phyloP scores from a whole-genome alignment of 352 stramenopile species.

The Plasmopara viticola region DNA sequence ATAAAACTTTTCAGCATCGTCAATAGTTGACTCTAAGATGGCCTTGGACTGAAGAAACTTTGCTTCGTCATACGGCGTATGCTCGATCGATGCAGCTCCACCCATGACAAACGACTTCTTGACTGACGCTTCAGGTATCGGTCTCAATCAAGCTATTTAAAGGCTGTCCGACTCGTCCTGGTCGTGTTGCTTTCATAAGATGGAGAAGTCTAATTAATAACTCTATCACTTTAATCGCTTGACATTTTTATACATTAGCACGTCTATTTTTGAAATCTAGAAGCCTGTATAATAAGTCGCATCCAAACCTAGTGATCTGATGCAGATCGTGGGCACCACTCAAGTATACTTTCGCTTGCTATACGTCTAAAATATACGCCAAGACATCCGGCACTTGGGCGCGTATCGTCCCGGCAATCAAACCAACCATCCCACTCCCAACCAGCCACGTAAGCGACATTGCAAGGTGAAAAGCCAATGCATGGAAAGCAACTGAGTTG shows the following conservation, averaged over 20 bases:
- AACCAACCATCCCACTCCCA: constrained; percentile 20
- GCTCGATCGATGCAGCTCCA: constrained; percentile 45
- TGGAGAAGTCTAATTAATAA: too few relatives aligned
- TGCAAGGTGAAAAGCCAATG: constrained; percentile 37
- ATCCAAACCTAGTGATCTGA: constrained; percentile 21
- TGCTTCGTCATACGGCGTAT: constrained; percentile 43
- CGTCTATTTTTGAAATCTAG: too few relatives aligned
- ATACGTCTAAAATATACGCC: constrained; percentile 40
- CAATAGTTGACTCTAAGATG: constrained; percentile 49
- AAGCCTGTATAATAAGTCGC: neutral
- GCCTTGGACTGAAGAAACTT: constrained; percentile 69
- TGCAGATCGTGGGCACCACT: constrained; percentile 11
- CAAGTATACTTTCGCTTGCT: constrained; percentile 9
- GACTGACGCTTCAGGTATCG: neutral
- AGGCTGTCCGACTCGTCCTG: too few relatives aligned
- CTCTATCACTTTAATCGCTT: too few relatives aligned
- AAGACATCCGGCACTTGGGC: constrained; percentile 40
- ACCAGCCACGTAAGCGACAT: constrained; percentile 46
- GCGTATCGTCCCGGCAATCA: constrained; percentile 36
- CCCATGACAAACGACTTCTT: constrained; percentile 27
- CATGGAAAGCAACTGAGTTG: constrained; percentile 22
- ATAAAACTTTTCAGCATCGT: constrained; percentile 66
- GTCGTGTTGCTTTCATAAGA: too few relatives aligned
- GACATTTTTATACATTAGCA: too few relatives aligned
- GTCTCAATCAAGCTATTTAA: neutral